These are phyloP conservation scores for Neonectria punicea DNA, from an alignment of 2,329 filamentous ascomycete species.

Conservation along the genomic window DNA sequence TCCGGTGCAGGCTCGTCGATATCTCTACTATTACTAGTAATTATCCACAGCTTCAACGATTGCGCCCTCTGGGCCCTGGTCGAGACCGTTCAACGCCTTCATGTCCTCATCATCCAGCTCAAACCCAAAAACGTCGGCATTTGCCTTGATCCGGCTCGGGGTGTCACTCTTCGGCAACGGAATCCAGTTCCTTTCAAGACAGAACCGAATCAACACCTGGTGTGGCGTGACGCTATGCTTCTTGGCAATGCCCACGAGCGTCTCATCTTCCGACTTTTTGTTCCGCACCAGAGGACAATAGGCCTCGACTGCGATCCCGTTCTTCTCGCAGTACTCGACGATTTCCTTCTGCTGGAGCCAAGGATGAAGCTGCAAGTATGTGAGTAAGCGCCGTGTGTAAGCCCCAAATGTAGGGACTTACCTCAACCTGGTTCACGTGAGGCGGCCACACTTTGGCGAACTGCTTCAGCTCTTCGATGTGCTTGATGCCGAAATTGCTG, in stretches of 20 bases:
- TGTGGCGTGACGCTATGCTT: conserved; percentile 68
- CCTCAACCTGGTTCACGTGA: conserved; percentile 77
- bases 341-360: conserved; percentile 66
- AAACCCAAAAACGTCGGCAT: conserved; percentile 70
- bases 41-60: not conserved
- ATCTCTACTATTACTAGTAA: not conserved
- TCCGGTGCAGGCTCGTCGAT: not conserved
- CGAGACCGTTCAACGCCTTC: conserved; percentile 33
- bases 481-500: conserved; percentile 74
- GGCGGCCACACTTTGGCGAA: conserved; percentile 74
- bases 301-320: conserved; percentile 68
- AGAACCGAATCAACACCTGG: conserved; percentile 75
- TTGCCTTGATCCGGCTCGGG: conserved; percentile 66
- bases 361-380: conserved; percentile 62
- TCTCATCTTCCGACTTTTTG: conserved; percentile 59
- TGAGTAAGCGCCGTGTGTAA: not conserved
- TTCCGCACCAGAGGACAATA: conserved; percentile 50
- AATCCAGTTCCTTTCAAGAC: conserved; percentile 74
- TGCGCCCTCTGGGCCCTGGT: not conserved
- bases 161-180: conserved; percentile 74
- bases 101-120: conserved; percentile 67
- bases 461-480: conserved; percentile 73
- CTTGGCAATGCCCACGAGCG: conserved; percentile 64
- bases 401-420: conserved; percentile 44
- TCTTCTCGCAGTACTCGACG: conserved; percentile 72